Conservation (phyloP, 192 early-diverging fungal species). For the Gamsiella multidivaricata region DNA sequence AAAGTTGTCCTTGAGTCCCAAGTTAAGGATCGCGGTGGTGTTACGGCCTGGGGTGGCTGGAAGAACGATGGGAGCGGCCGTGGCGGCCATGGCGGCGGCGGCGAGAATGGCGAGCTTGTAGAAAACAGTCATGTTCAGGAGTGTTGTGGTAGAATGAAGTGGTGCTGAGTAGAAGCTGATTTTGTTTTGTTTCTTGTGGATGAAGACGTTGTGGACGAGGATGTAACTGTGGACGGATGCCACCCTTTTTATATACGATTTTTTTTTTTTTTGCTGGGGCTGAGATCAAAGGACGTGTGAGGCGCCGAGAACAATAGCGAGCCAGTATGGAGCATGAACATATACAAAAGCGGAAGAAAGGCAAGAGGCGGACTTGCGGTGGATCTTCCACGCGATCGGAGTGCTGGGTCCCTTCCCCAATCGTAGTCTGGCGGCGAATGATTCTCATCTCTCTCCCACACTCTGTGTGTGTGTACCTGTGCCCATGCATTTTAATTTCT, state of each 20-base stretch:
- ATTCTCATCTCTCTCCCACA: too few species aligned
- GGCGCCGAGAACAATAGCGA: too few species aligned
- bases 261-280: not conserved
- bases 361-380: too few species aligned
- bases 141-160: not conserved
- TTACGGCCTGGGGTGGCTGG: not conserved
- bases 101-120: constrained; percentile 44
- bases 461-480: too few species aligned
- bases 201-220: not conserved
- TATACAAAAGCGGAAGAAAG: too few species aligned
- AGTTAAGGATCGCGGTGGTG: constrained; percentile 8
- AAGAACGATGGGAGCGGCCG: constrained; percentile 29
- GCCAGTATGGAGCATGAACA: too few species aligned
- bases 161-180: not conserved
- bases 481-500: too few species aligned
- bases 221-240: not conserved
- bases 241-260: constrained; percentile 12
- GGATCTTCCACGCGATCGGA: too few species aligned
- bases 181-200: constrained; percentile 1
- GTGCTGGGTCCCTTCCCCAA: too few species aligned
- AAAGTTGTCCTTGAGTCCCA: not conserved
- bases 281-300: too few species aligned
- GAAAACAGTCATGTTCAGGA: constrained; percentile 29
- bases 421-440: too few species aligned
- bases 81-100: constrained; percentile 18